These are phyloP conservation scores for Neonectria hederae DNA, from an alignment of 2,329 filamentous ascomycete species.

Conservation along the genomic window DNA sequence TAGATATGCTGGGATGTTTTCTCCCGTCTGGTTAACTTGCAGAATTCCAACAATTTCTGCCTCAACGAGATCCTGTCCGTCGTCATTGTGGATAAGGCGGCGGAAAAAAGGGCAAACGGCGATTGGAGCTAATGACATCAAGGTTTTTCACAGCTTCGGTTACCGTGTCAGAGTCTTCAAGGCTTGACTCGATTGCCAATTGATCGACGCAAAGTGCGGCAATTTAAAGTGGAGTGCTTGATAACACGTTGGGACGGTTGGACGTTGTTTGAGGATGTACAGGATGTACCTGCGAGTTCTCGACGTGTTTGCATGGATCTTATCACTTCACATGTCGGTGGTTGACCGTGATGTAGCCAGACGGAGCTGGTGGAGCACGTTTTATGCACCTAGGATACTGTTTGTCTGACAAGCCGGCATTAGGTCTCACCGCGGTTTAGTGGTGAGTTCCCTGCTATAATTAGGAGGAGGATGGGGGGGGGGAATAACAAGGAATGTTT, in stretches of 20 bases:
- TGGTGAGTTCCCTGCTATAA: not conserved
- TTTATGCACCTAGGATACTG: not conserved
- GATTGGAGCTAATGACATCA: slow-evolving; percentile 3
- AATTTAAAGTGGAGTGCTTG: not conserved
- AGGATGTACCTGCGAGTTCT: not conserved
- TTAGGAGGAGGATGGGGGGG: not conserved
- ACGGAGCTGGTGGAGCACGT: not conserved
- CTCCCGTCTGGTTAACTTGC: not conserved
- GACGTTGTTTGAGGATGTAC: not conserved
- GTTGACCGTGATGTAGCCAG: not conserved
- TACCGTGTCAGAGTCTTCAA: not conserved
- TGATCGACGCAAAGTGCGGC: not conserved
- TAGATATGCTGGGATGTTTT: not conserved
- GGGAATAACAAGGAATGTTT: not conserved
- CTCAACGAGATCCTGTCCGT: not conserved
- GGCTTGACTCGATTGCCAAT: not conserved
- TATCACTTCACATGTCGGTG: not conserved
- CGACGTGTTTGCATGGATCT: not conserved
- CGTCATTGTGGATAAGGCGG: not conserved
- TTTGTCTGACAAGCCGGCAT: not conserved
- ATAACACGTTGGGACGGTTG: not conserved
- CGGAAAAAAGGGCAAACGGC: not conserved
- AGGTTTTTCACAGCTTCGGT: not conserved
- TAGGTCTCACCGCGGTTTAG: not conserved
- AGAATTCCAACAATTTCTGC: not conserved